phyloP scores from a whole-genome alignment of 768 basidiomycete genomes.

The Pisolithus marmoratus region DNA sequence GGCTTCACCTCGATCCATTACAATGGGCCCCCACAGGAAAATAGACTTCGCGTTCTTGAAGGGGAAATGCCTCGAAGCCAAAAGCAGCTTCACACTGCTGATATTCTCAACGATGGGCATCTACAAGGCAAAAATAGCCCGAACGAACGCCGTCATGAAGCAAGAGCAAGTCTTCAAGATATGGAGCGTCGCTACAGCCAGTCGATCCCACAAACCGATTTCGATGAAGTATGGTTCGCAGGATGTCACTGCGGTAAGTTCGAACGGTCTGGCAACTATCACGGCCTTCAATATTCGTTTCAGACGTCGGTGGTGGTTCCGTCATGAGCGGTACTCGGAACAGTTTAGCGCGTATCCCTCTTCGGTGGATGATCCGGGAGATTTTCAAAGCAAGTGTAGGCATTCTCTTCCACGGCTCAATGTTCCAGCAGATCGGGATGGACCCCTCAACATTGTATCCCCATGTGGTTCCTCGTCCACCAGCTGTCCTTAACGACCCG shows the following conservation, averaged over 20 bases:
- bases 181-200: constrained; percentile 36
- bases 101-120: no score
- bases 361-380: constrained; percentile 76
- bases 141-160: no score
- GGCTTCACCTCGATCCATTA: constrained; percentile 30
- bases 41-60: constrained; percentile 39
- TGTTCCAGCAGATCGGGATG: constrained; percentile 40
- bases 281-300: background rate
- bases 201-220: constrained; percentile 42
- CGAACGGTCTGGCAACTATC: background rate
- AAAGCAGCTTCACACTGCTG: constrained; percentile 11
- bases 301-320: constrained; percentile 53
- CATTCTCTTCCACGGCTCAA: constrained; percentile 48
- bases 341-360: constrained; percentile 61
- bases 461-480: constrained; percentile 37
- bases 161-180: constrained; percentile 16
- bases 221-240: constrained; percentile 78
- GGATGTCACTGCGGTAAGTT: constrained; percentile 63
- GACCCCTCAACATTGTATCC: constrained; percentile 39
- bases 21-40: constrained; percentile 38
- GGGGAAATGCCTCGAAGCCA: constrained; percentile 42
- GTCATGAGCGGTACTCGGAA: constrained; percentile 50
- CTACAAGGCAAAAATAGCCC: no score
- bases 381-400: constrained; percentile 51
- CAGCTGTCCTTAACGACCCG: constrained; percentile 17